Evolutionary conservation across 345 rosid genomes (phyloP), one percentile per base, ranked within the genome.

Genomic region (Psidium guajava): DNA sequence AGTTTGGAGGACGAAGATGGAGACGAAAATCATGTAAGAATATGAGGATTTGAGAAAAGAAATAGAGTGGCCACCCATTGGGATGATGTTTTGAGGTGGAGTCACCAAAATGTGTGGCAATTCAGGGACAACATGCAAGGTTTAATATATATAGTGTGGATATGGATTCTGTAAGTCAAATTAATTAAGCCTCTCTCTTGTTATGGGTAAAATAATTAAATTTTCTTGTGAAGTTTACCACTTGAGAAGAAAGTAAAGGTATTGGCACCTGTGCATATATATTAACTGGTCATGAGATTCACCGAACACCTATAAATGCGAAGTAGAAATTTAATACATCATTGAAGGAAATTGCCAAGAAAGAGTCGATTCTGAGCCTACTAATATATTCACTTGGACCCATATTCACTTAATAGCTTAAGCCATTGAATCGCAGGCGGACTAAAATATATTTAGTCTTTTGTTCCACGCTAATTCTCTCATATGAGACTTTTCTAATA

Each of bases 341-440:
- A 59, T 21, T 5, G 6, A 3, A 27, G 0, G 40, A 59, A 59
- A 59, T 27, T 4, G 20, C 16, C 42, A 61, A 61, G 42, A 61
- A 40, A 15, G 22, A 61, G 74, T 2, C 8, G 1, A 6, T 27
- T 61, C 10, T 0, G 5, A 28, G 11, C 11, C 4, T 2, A 61
- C 9, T 1, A 28, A 15, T 7, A 28, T 61, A 61, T 61, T 1
- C 42, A 61, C 2, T 28, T 61, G 1, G 11, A 61, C 1, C 11
- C 16, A 61, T 8, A 61, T 61, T 15, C 8, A 28, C 0, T 15
- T 1, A 61, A 28, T 15, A 8, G 16, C 32, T 61, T 61, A 61
- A 61, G 0, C 0, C 0, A 61, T 28, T 61, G 8, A 61, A 21
- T 61, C 32, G 7, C 1, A 3, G 16, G 3, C 16, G 0, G 0